Base-by-base conservation (phyloP, 1,284 basidiomycete genomes). In the Nidula niveotomentosa region DNA sequence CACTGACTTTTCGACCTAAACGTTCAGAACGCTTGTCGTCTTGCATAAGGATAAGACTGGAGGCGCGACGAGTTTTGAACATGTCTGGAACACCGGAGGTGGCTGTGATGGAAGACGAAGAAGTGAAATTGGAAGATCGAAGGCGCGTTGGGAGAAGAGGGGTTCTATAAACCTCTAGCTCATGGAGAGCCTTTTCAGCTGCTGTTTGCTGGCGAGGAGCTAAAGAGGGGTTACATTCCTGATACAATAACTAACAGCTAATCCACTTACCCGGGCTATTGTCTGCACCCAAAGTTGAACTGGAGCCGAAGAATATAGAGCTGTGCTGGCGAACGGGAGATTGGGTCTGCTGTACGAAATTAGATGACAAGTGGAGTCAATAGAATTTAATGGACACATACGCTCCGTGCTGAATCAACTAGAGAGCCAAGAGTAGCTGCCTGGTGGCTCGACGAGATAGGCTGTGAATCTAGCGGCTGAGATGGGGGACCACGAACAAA, bases 81-180 rank as follows among this genome's bases (percentile, higher is more conserved):
- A 88, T 81, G 56, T 85, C 83, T 7, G 86, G 84, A 46, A 81
- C 73, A 8, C 72, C 69, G 6, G 72, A 68, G 13, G 79, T 71
- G 9, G 67, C 59, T 46, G 62, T 57, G 34, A 63, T 60, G 8
- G 64, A 60, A 44, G 65, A 62, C 15, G 58, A 49, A 23, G 59
- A 48, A 43, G 68, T 58, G 18, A 59, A 54, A 58, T 69, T 68
- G 35, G 69, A 67, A 45, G 70, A 79, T 53, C 83, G 83, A 53
- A 90, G 73, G 15, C 86, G 83, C 43, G 85, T 84, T 4, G 89
- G 88, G 7, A 90, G 62, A 48, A 91, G 76, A 7, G 89, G 89
- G 1, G 86, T 91, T 70, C 85, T 87, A 73, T 90, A 91, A 39
- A 86, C 77, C 58, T 91, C 88, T 43, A 90, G 70, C 59, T 88